Conservation (phyloP, 2,329 filamentous ascomycete genomes). For the Colletotrichum filicis region DNA sequence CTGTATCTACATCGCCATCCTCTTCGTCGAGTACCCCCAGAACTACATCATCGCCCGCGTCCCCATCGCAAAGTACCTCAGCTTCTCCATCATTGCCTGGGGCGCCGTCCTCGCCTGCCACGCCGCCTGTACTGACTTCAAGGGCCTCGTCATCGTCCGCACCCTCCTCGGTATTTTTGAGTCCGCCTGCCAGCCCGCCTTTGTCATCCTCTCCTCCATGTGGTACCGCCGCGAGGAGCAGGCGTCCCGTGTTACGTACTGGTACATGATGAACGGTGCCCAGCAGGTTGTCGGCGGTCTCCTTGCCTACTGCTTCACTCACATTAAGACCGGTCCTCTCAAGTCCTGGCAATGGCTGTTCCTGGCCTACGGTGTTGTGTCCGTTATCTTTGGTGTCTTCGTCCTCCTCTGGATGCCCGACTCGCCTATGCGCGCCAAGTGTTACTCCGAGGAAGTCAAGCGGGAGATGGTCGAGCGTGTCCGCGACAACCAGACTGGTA, state of each 20-base stretch:
- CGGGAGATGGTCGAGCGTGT: slow-evolving; percentile 70
- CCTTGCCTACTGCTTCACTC: slow-evolving; percentile 71
- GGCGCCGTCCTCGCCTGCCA: slow-evolving; percentile 69
- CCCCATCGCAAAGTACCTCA: slow-evolving; percentile 75
- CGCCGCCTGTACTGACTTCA: slow-evolving; percentile 70
- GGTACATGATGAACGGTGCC: slow-evolving; percentile 82
- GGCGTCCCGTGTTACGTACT: slow-evolving; percentile 73
- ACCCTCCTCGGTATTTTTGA: slow-evolving; percentile 79
- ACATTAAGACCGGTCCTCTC: slow-evolving; percentile 63
- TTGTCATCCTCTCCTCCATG: slow-evolving; percentile 74
- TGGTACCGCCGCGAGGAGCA: slow-evolving; percentile 80
- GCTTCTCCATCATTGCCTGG: slow-evolving; percentile 70
- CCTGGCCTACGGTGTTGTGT: slow-evolving; percentile 71
- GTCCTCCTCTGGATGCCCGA: slow-evolving; percentile 74
- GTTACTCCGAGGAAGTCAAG: slow-evolving; percentile 75
- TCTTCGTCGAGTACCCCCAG: slow-evolving; percentile 79
- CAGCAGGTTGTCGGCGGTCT: slow-evolving; percentile 80
- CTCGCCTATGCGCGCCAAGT: slow-evolving; percentile 77
- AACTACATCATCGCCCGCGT: slow-evolving; percentile 69
- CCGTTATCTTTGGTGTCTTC: slow-evolving; percentile 72
- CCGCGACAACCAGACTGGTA: slow-evolving; percentile 68
- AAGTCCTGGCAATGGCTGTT: slow-evolving; percentile 78
- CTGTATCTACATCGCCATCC: slow-evolving; percentile 78
- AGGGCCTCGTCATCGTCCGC: slow-evolving; percentile 67
- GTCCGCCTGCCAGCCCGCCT: slow-evolving; percentile 74